Conservation (phyloP, 768 basidiomycete genomes). For the Multifurca ochricompacta region DNA sequence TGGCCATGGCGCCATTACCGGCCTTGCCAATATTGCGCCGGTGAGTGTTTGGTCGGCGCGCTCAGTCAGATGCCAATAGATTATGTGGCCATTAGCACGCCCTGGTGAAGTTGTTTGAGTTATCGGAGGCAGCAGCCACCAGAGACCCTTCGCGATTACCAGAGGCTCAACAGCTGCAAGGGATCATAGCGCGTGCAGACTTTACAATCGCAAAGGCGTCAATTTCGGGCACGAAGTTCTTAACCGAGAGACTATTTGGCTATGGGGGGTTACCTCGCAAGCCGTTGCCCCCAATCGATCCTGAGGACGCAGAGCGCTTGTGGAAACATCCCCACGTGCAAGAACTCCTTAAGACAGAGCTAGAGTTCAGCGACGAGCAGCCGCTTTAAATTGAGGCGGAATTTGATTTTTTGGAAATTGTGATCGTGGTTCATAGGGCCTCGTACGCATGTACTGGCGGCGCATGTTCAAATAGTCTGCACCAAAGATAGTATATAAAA, state of each 20-base stretch:
- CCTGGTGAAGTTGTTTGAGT: conserved; percentile 50
- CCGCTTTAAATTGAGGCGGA: background rate
- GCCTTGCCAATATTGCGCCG: conserved; percentile 78
- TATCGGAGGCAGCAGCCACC: conserved; percentile 49
- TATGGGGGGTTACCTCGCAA: conserved; percentile 76
- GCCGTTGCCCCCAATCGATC: conserved; percentile 63
- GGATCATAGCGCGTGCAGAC: conserved; percentile 73
- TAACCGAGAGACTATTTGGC: conserved; percentile 65
- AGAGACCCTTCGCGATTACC: conserved; percentile 49
- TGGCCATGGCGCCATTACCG: conserved; percentile 86
- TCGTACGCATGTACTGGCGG: background rate
- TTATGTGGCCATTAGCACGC: conserved; percentile 38
- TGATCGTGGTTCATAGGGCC: too few relatives aligned
- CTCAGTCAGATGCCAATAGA: background rate
- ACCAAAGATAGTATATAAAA: background rate
- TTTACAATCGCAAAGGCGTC: conserved; percentile 68
- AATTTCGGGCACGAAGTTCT: conserved; percentile 78
- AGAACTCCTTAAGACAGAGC: conserved; percentile 59
- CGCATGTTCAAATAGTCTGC: background rate
- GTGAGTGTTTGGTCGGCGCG: conserved; percentile 31
- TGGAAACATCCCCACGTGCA: conserved; percentile 69
- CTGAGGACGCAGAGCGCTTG: conserved; percentile 47
- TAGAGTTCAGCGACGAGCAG: conserved; percentile 42
- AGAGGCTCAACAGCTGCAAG: conserved; percentile 71
- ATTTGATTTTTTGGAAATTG: background rate